Percentiles rank a stretch among this genome's conserved stretches.
These are phyloP conservation scores for Linnemannia zychae DNA, from an alignment of 192 early-diverging fungal species.

Conservation along the genomic window DNA sequence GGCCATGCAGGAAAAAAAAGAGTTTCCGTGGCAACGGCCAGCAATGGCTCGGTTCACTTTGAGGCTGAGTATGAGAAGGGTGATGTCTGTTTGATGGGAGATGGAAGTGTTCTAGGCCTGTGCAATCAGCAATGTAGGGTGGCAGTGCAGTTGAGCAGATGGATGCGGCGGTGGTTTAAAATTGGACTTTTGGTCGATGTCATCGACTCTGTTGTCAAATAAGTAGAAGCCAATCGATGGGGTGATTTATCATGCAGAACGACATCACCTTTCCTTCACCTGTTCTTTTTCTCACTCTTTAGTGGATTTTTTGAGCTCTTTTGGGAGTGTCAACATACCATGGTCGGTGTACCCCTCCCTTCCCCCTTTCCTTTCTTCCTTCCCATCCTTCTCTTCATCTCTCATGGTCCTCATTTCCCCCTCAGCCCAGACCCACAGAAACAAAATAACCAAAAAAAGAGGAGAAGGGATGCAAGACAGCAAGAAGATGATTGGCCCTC, in stretches of 20 bases:
- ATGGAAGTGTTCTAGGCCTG: neutral
- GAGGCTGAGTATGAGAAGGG: neutral
- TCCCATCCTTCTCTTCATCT: neutral
- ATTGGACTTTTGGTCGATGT: conserved; percentile 17
- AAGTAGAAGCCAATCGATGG: neutral
- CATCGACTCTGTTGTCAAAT: neutral
- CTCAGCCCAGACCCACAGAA: neutral
- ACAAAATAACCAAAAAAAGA: neutral
- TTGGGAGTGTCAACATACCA: neutral
- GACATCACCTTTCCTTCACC: conserved; percentile 15
- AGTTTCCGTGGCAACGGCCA: neutral
- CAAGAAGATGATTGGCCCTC: neutral
- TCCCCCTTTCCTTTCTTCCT: neutral
- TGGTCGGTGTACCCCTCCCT: neutral
- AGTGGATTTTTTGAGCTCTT: neutral
- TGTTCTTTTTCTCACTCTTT: neutral
- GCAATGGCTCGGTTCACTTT: neutral
- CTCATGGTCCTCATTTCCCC: neutral
- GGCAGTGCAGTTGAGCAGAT: neutral
- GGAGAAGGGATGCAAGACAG: neutral
- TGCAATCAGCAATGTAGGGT: neutral
- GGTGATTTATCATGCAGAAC: neutral
- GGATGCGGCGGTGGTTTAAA: neutral
- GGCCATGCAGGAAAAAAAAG: neutral
- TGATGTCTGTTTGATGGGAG: neutral